Base-by-base conservation (phyloP, 192 early-diverging fungal genomes). In the Backusella macrospora region DNA sequence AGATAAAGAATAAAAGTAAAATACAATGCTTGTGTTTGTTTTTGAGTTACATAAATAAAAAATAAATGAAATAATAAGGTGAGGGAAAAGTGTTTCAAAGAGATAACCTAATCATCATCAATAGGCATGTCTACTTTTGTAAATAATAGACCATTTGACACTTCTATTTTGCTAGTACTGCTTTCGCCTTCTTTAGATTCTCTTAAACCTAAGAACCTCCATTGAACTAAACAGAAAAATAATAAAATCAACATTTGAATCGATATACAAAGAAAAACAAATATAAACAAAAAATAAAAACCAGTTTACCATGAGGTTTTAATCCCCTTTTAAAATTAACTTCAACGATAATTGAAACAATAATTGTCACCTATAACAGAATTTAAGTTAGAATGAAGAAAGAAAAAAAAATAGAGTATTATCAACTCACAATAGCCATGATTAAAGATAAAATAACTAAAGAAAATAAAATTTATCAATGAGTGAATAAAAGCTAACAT, bases 11-110 rank as follows among this genome's bases (percentile, higher is more conserved):
- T n/a, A 55, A 6, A 55, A 21, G 23, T 55, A 55, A 21, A 55
- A 21, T 55, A 55, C 49, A 55, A 55, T 55, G 49, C 23, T 55
- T 55, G 18, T 55, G n/a, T 55, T 55, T 55, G 49, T 55, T 55
- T 55, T 21, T 55, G 49, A 21, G 49, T 26, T 55, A 55, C 49
- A 55, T 55, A 55, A 55, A 55, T 55, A 55, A 26, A 55, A 6
- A 7, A 42, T 6, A 42, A 42, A 42, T 6, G 7, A 6, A 42
- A 42, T 6, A 7, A 42, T 3, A 42, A 1, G 23, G 21, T 12
- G 18, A 10, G 49, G 23, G 23, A 12, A 55, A 23, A 21, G n/a
- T 55, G 49, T 55, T 55, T 55, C 49, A 55, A 45, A 45, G 14
- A 21, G 23, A 5, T 23, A 55, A 21, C 49, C 13, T 23, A 55